Evolutionary conservation across 805 yeast genomes (phyloP).

Genomic region (Clavispora fructus): DNA sequence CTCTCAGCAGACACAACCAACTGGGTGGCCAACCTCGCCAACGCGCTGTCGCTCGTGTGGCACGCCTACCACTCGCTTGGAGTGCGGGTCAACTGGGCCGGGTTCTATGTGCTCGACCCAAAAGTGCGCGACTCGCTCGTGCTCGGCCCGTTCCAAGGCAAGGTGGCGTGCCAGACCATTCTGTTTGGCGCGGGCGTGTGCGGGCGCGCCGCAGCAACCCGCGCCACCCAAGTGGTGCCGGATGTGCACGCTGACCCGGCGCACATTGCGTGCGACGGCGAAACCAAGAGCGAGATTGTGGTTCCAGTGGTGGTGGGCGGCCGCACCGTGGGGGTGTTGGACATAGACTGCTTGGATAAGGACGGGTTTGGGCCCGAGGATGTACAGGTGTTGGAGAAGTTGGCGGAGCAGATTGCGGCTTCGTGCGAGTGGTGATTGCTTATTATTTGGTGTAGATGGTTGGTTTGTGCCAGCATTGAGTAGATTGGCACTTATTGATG

Average conservation of each 20-base stretch:
- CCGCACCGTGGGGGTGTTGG: constrained; percentile 67
- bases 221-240: constrained; percentile 65
- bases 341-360: constrained; percentile 67
- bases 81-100: constrained; percentile 80
- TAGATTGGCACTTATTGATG: too few species aligned
- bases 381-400: constrained; percentile 48
- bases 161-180: constrained; percentile 90
- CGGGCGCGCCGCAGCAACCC: constrained; percentile 68
- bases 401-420: constrained; percentile 47
- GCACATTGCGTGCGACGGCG: constrained; percentile 97
- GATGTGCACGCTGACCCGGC: constrained; percentile 81
- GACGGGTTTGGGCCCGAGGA: constrained; percentile 70
- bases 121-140: constrained; percentile 43
- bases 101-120: constrained; percentile 65
- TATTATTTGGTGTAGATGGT: too few species aligned
- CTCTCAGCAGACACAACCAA: constrained; percentile 57
- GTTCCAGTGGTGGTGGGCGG: constrained; percentile 60
- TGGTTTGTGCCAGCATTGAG: too few species aligned
- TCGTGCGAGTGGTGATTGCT: background rate
- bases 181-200: constrained; percentile 83
- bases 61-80: constrained; percentile 68
- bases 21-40: constrained; percentile 89
- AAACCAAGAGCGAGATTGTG: constrained; percentile 87
- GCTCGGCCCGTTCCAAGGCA: constrained; percentile 93
- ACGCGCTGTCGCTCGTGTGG: constrained; percentile 84